Evolutionary conservation across 441 rosid genomes (phyloP), one percentile per base, ranked within the genome.

Genomic region (Adansonia grandidieri): DNA sequence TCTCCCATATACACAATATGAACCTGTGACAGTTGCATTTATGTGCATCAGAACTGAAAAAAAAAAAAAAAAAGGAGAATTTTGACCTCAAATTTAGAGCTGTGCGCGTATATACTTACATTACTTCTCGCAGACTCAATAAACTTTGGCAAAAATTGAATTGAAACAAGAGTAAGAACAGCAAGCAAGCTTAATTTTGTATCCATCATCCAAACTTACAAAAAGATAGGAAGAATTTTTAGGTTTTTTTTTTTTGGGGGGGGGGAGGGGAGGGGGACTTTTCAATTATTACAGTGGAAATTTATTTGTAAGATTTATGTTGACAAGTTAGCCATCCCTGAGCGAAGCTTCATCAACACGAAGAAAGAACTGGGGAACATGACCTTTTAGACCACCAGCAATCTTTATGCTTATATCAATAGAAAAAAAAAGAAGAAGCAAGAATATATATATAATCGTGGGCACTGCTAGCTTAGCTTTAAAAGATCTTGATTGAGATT

Each of bases 1-100:
- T 65, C 87, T 61, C 91, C 89, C 86, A 85, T 79, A 47, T 88
- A 86, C 73, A 88, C 91, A 76, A 85, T 82, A 73, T 88, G 75
- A 62, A 83, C 84, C 89, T 85, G 53, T 19, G 50, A 81, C 32
- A 78, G 68, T 79, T 57, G 65, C 53, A 40, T 7, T 48, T 79
- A 14, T 72, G 75, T 74, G 75, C n/a, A 64, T 6, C 19, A 7
- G 20, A 51, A 20, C 50, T 20, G 14, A 7, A 13, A 15, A 40
- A 75, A 0, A 19, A 62, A 22, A 1, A 5, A 24, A n/a, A n/a
- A n/a, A 67, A 74, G 10, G 20, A 40, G 22, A 17, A 7, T 1
- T 2, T 5, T 53, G 22, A 75, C 19, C 56, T 1, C 5, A 77
- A 84, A 54, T 9, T 56, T 76, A 14, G 51, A 32, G 20, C 56